phyloP scores from a whole-genome alignment of 177 flowering plant species.

The Telopea speciosissima region DNA sequence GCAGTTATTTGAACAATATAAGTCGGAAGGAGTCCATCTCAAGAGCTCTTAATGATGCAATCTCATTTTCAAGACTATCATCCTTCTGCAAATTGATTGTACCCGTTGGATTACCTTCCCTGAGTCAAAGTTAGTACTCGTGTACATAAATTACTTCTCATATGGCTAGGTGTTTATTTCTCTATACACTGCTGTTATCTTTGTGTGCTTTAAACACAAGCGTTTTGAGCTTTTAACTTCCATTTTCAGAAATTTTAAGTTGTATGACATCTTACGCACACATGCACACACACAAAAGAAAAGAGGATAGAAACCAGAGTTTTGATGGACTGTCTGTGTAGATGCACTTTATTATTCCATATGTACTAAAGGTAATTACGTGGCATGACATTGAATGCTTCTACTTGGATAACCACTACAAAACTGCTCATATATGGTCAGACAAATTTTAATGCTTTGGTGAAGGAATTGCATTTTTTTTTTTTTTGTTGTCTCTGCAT shows the following conservation, averaged over 20 bases:
- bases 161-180: not conserved
- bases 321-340: too few relatives aligned
- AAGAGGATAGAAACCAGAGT: too few relatives aligned
- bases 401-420: too few relatives aligned
- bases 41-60: slow-evolving; percentile 69
- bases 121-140: slow-evolving; percentile 54
- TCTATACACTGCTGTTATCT: not conserved
- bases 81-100: slow-evolving; percentile 64
- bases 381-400: too few relatives aligned
- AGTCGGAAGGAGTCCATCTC: slow-evolving; percentile 36
- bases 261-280: too few relatives aligned
- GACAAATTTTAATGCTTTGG: too few relatives aligned
- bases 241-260: too few relatives aligned
- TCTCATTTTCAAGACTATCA: slow-evolving; percentile 73
- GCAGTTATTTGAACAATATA: slow-evolving; percentile 19
- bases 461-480: too few relatives aligned
- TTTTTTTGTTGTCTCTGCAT: not conserved
- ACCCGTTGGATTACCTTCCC: slow-evolving; percentile 75
- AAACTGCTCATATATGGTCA: too few relatives aligned
- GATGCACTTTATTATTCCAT: too few relatives aligned
- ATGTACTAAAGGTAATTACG: too few relatives aligned
- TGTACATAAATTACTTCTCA: not conserved
- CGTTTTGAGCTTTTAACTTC: not conserved
- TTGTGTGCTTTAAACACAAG: not conserved
- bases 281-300: too few relatives aligned